Evolutionary conservation across 306 rosid genomes (phyloP), one percentile per base, ranked within the genome.

Genomic region (Erythrophleum fordii): DNA sequence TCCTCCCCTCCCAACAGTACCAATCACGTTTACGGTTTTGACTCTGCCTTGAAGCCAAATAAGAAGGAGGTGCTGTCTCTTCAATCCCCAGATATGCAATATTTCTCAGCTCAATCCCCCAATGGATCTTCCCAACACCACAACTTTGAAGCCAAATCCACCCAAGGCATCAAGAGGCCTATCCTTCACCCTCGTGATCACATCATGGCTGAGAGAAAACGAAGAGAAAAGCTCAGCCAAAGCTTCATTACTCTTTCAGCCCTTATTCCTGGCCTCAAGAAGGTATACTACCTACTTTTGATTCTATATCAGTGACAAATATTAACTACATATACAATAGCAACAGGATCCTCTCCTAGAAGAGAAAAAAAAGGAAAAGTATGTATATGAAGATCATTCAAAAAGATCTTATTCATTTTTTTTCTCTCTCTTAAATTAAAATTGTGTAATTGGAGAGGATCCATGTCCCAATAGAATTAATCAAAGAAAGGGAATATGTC

Each of bases 231-330:
- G 72, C 97, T 94, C 72, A 87, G 86, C 87, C 92, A 90, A 59
- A 77, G 92, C 16, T 94, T 94, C 87, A 89, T 94, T 51, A 92
- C 96, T 73, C 98, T 94, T 65, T 90, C 97, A 3, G 93, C 92
- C 25, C 84, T 94, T 48, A 68, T 94, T 42, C 97, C 97, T 13
- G 90, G 88, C 61, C 83, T 92, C 0, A 94, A 92, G 67, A 94
- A 94, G 97, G 97, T 94, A 71, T 9, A 11, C 2, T 8, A 42
- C 13, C 1, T 42, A 39, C 42, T 31, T 31, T 31, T 31, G 2
- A 31, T 31, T 31, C 34, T n/a, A n/a, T n/a, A n/a, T n/a, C n/a
- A n/a, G n/a, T n/a, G n/a, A n/a, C n/a, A n/a, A n/a, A n/a, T n/a
- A n/a, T n/a, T n/a, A n/a, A n/a, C n/a, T n/a, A n/a, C n/a, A n/a